Percentiles rank a stretch among this genome's conserved stretches.
These are phyloP conservation scores for Trametes polyzona DNA, from an alignment of 1,284 basidiomycete species.

Conservation along the genomic window DNA sequence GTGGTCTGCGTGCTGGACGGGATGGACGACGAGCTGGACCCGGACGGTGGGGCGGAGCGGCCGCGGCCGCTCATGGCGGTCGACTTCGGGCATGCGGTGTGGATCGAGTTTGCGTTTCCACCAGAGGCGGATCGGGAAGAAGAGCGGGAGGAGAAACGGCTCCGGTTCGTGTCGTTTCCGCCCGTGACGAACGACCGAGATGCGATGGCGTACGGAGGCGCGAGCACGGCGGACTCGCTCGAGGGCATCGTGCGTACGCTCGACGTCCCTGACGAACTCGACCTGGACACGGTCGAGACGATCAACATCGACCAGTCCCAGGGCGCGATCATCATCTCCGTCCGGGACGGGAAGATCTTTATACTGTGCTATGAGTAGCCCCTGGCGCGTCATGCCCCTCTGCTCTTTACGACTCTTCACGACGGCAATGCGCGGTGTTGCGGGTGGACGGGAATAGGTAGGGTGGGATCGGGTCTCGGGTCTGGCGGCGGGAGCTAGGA, in stretches of 20 bases:
- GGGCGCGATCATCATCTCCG: conserved; percentile 71
- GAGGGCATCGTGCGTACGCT: conserved; percentile 61
- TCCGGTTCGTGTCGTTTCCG: conserved; percentile 73
- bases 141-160: conserved; percentile 46
- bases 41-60: conserved; percentile 45
- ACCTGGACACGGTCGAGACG: conserved; percentile 67
- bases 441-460: background rate
- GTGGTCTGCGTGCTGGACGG: conserved; percentile 66
- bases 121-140: conserved; percentile 27
- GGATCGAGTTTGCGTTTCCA: conserved; percentile 63
- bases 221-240: conserved; percentile 27
- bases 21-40: conserved; percentile 39
- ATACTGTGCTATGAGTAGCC: conserved; percentile 70
- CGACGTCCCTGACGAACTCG: conserved; percentile 63
- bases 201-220: conserved; percentile 18
- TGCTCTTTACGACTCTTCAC: background rate
- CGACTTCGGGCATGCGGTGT: conserved; percentile 79
- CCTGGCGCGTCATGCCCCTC: too few relatives aligned
- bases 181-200: conserved; percentile 41
- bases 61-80: conserved; percentile 72
- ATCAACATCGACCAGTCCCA: conserved; percentile 79
- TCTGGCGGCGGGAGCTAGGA: too few relatives aligned
- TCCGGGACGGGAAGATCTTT: conserved; percentile 69
- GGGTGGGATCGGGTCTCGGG: too few relatives aligned
- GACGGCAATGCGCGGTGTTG: background rate